Base-by-base conservation (phyloP, 495 filamentous ascomycete genomes). In the Talaromyces ruber region DNA sequence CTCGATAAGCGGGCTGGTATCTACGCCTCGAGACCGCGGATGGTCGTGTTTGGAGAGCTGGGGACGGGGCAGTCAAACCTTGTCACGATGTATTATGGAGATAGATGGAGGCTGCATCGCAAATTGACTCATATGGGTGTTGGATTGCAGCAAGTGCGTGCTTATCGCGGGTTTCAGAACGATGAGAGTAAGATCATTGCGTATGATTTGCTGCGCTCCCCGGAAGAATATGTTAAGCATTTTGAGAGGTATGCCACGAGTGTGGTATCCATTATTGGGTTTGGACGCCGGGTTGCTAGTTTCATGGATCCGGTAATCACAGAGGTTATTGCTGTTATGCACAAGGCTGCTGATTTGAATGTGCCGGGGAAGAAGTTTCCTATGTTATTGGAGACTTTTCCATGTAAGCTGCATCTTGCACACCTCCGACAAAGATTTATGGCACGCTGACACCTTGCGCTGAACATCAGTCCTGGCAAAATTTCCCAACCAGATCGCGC, bases 301-400 rank as follows among this genome's bases (percentile, higher is more conserved):
- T 67, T 66, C 8, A 67, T 70, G 24, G 69, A 79, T 67, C 74
- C 74, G 14, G 76, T 79, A 58, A 77, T 79, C 59, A 78, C 75
- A 0, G 76, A 78, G 55, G 75, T 79, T 6, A 78, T 79, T 71
- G 65, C 66, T 14, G 62, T 73, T 14, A 76, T 76, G 73, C 73
- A 74, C 24, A 45, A 50, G 8, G 73, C 73, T 2, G 70, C 72
- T 14, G 68, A 69, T 54, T 63, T 76, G 50, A 74, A 74, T 64
- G 73, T 74, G 22, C 84, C 84, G 1, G 83, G 83, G 16, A 86
- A 83, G 64, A 76, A 67, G 0, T 85, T 85, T 59, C 84, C 83
- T 4, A 86, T 86, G 83, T 63, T 85, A 18, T 76, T 85, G 64
- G 82, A 85, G 65, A 84, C 82, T 0, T 86, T 85, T 45, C 82